These are phyloP conservation scores for Metahyphopichia silvanorum DNA, from an alignment of 805 yeast genomes.

Conservation along the genomic window DNA sequence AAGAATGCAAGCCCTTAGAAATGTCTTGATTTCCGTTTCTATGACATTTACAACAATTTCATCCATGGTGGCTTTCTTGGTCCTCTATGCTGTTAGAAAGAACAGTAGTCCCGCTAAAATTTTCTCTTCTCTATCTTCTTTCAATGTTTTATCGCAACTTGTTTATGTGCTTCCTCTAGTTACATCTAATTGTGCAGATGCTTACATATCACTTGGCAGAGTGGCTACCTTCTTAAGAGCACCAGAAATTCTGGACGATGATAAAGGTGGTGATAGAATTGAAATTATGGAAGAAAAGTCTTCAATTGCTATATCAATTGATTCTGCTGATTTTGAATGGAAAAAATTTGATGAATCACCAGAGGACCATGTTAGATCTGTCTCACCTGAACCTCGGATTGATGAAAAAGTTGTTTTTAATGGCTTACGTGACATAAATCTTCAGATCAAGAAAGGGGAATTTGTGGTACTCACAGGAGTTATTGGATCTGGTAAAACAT, in stretches of 20 bases:
- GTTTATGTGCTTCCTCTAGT: constrained; percentile 10
- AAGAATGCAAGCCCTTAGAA: constrained; percentile 11
- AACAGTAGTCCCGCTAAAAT: constrained; percentile 7
- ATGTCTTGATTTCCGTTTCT: constrained; percentile 9
- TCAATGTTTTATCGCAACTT: constrained; percentile 9
- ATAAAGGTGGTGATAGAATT: not conserved
- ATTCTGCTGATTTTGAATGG: constrained; percentile 66
- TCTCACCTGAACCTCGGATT: not conserved
- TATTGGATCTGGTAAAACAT: constrained; percentile 79
- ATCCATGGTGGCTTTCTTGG: constrained; percentile 15
- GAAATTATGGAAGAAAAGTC: constrained; percentile 1
- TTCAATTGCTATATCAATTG: constrained; percentile 46
- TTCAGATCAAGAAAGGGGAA: constrained; percentile 58
- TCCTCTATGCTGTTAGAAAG: constrained; percentile 9
- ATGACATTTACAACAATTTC: constrained; percentile 8
- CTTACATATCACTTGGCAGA: constrained; percentile 8
- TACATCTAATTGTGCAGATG: constrained; percentile 10
- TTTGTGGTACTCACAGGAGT: constrained; percentile 73
- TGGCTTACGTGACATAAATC: constrained; percentile 47
- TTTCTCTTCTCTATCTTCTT: constrained; percentile 15
- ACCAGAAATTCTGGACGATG: constrained; percentile 4
- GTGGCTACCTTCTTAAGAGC: constrained; percentile 5
- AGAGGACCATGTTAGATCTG: constrained; percentile 4
- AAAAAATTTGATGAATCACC: constrained; percentile 25
- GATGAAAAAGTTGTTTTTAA: constrained; percentile 5